Evolutionary conservation across 495 filamentous ascomycete genomes (phyloP), one percentile per base, ranked within the genome.

Genomic region (Lasiosphaeria ovina): DNA sequence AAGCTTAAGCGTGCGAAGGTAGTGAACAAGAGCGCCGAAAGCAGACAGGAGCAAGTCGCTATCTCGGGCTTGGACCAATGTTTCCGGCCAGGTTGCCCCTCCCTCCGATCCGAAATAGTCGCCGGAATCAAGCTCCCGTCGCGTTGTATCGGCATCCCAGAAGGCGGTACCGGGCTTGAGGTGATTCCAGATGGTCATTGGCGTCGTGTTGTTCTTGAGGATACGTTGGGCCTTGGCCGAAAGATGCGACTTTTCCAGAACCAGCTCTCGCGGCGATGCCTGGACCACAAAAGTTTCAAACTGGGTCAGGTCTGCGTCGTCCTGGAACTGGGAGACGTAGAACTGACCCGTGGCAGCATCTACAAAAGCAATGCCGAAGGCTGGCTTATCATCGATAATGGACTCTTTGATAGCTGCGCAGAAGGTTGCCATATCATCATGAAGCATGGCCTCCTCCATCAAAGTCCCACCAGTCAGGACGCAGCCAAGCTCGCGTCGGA

Each of bases 211-310:
- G 73, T 95, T 97, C 74, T 97, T 98, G 64, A 99, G 73, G 54
- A 98, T 98, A n/a, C 94, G 90, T 60, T 93, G 67, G 3, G 89
- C 89, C 70, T 92, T 93, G 14, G 85, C 84, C 0, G 93, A 96
- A 44, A 97, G 79, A 53, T 79, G 86, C 9, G 87, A 88, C 75
- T 97, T 98, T 71, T 99, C 95, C 3, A 99, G 78, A 12, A 99
- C 74, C 55, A 99, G 68, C 72, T 99, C 95, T 33, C 89, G 89
- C 3, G 95, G 95, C 14, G 89, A 84, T 24, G 86, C 96, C 67
- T 99, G 95, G 35, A 95, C 95, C 17, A 99, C 87, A 55, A 98
- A 90, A 0, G 95, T 99, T 79, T 99, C 95, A 67, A 99, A 98
- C 68, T 93, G 96, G 54, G 95, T 99, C 71, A 97, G 83, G 63